Evolutionary conservation across 495 filamentous ascomycete species (phyloP).

Genomic region (Chaetomium fimeti): DNA sequence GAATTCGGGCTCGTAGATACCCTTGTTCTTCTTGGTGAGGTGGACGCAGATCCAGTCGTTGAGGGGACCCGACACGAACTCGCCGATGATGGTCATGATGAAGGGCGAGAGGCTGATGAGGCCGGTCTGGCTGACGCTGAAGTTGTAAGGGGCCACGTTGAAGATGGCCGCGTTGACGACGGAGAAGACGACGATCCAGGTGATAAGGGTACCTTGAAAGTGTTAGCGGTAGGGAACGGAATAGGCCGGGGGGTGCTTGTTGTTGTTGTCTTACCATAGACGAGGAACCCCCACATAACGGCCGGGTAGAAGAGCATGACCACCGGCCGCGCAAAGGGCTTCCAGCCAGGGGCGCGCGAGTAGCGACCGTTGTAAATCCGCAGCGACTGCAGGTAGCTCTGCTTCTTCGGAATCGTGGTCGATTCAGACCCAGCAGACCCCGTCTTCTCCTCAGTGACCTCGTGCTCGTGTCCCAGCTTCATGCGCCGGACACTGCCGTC

Average conservation of each 20-base stretch:
- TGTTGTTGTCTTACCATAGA: slow-evolving; percentile 42
- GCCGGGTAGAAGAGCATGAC: slow-evolving; percentile 55
- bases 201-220: slow-evolving; percentile 40
- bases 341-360: slow-evolving; percentile 48
- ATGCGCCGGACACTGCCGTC: slow-evolving; percentile 19
- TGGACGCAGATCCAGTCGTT: slow-evolving; percentile 52
- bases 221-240: neutral
- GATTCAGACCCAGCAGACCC: slow-evolving; percentile 3
- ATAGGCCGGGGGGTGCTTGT: neutral
- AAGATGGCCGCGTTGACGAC: slow-evolving; percentile 55
- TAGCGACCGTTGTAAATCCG: slow-evolving; percentile 42
- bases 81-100: slow-evolving; percentile 50
- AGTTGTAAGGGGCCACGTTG: slow-evolving; percentile 52
- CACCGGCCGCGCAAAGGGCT: slow-evolving; percentile 50
- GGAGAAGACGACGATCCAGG: slow-evolving; percentile 55
- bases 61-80: slow-evolving; percentile 49
- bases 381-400: slow-evolving; percentile 37
- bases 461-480: slow-evolving; percentile 27
- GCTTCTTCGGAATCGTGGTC: slow-evolving; percentile 30
- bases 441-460: slow-evolving; percentile 22
- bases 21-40: slow-evolving; percentile 48
- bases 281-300: slow-evolving; percentile 54
- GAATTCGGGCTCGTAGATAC: slow-evolving; percentile 58
- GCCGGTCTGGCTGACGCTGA: slow-evolving; percentile 49
- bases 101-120: slow-evolving; percentile 53